Conservation (phyloP, 2,329 filamentous ascomycete species). For the Fusarium denticulatum region DNA sequence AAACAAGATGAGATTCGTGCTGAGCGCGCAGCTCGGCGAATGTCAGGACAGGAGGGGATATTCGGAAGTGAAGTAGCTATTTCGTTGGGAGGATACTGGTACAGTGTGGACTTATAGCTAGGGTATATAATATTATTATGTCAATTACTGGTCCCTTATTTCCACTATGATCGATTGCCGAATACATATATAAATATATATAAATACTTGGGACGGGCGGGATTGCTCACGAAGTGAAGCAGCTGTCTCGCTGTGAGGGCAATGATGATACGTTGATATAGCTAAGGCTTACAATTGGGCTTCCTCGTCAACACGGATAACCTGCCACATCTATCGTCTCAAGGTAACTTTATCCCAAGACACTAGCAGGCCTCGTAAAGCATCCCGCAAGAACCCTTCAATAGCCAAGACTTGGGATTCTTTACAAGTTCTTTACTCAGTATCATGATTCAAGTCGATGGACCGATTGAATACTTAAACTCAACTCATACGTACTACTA, state of each 20-base stretch:
- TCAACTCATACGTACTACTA: constrained; percentile 3
- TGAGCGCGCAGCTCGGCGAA: background rate
- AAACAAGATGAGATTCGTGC: background rate
- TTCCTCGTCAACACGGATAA: background rate
- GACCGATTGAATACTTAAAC: constrained; percentile 5
- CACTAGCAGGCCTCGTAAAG: background rate
- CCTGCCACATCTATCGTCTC: background rate
- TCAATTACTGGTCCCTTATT: background rate
- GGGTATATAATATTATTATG: background rate
- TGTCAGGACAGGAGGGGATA: background rate
- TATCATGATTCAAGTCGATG: background rate
- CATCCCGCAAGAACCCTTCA: background rate
- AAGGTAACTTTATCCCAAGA: background rate
- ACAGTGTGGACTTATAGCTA: background rate
- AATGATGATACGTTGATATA: background rate
- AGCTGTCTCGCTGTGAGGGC: background rate
- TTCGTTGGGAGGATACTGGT: background rate
- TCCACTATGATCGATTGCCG: background rate
- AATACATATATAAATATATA: background rate
- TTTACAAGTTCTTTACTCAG: background rate
- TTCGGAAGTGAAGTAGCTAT: background rate
- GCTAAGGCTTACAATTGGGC: too few relatives aligned
- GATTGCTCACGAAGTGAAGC: background rate
- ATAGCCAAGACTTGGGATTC: background rate
- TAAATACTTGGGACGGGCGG: background rate